Base-by-base conservation (phyloP, 495 filamentous ascomycete species). In the Thermothielavioides terrestris region DNA sequence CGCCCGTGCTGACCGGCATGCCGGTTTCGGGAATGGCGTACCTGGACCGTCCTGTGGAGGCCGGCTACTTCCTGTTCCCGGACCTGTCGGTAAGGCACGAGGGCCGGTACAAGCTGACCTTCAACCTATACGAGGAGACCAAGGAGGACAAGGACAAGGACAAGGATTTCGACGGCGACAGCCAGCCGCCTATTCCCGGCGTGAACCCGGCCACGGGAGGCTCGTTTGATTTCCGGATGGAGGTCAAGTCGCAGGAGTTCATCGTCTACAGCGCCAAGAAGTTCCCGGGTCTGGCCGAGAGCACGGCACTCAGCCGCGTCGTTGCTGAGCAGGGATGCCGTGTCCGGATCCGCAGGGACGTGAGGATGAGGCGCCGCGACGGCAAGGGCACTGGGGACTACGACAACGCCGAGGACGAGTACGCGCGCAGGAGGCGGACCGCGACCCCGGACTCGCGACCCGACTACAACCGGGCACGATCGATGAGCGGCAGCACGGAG, bases 301-400 rank as follows among this genome's bases (percentile, higher is more conserved):
- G 89, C 67, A 98, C 92, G 0, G 71, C 76, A 5, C 73, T 97
- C 30, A 96, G 91, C 59, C 83, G 89, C 37, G 83, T 86, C 32
- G 89, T 98, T 49, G 90, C 92, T 8, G 92, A 98, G 65, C 92
- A 98, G 67, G 92, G 92, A 34, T 98, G 92, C 65, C 89, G 94
- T 50, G 92, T 98, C 35, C 85, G 92, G 22, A 98, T 98, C 59
- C 80, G 92, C 52, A 86, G 92, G 54, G 92, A 98, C 76, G 92
- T 98, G 14, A 82, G 92, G 37, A 98, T 98, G 92, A 83, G 92
- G 66, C 81, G 90, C 50, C 83, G 88, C 20, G 86, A 89, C 26
- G 79, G 79, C 52, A 88, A 94, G 74, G 76, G 82, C 38, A 79
- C 81, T 30, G 84, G 71, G 34, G 79, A 77, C 49, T 78, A 83